Evolutionary conservation across 768 basidiomycete species (phyloP), one percentile per base, ranked within the genome.

Genomic region (Termitomyces sp.): DNA sequence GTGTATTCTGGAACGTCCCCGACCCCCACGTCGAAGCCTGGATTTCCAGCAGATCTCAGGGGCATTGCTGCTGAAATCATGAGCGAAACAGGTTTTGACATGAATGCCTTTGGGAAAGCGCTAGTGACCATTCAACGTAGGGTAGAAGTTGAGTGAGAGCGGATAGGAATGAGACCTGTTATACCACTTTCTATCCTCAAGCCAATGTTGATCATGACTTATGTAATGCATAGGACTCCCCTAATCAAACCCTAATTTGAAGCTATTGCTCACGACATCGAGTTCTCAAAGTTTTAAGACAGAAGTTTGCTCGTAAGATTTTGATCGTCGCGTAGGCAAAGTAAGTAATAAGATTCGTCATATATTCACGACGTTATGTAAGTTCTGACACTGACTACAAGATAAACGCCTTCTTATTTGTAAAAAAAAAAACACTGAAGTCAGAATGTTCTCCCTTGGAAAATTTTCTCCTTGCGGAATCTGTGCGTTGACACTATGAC

Each of bases 31-130:
- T 55, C 57, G n/a, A 36, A 44, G 24, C 36, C 55, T 6, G 57
- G 54, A 32, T 24, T 20, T 16, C 30, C 14, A 16, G 38, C 54
- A 2, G 46, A 54, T 16, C 52, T 62, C n/a, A 51, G 45, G 3
- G 38, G 53, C 1, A 58, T 60, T 24, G 63, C 63, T 4, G 57
- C 52, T 13, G 52, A 56, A 2, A 52, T 62, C 20, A 56, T 62
- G 57, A 60, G 63, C 32, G 61, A 64, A 52, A 64, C 63, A 14
- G 59, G 59, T 2, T 35, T 64, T 10, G 63, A 64, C 45, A 48
- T 60, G 48, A 50, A 41, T 14, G 61, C 56, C 13, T 64, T 64
- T 32, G 57, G 57, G 16, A 54, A 60, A 11, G 55, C 63, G 7
- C 52, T 64, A 30, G 53, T 41, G 7, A 38, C 33, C 9, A 62